Evolutionary conservation across 139 green algal species (phyloP), one percentile per base, ranked within the genome.

Genomic region (Chlamydomonas sp.): DNA sequence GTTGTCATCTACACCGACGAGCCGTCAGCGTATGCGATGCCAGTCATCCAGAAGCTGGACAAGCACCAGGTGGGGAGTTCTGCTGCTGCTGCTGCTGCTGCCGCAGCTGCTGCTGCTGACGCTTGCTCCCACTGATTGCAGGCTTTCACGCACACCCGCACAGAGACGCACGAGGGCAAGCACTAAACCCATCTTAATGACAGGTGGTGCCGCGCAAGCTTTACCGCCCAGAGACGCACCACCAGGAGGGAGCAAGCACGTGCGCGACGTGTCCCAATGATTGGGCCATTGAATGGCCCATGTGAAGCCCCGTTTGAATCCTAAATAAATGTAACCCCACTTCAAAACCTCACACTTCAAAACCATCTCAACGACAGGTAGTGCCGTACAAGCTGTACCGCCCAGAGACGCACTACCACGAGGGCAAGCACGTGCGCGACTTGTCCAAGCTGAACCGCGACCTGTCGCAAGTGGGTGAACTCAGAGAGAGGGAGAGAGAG

Each of bases 381-480:
- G 54, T 80, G 8, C 65, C 65, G 65, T 81, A 74, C 76, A 58
- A 76, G 47, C 79, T 98, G 62, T 97, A 95, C 78, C 83, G 89
- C 26, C 86, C 94, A 39, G 88, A 88, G 64, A 98, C 92, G 26
- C 87, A 90, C 75, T 98, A 96, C 69, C 66, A 83, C 29, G 49
- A 93, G 54, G 92, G 91, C 38, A 87, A 92, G 67, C 90, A 96
- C 66, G 88, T 95, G 72, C 76, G 89, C 35, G 94, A 99, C 79
- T 75, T 99, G 72, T 90, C 83, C 48, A 96, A 95, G 75, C 83
- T 99, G 1, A 98, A 98, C 80, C 79, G 94, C 0, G 94, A 99
- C 83, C 78, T 94, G 35, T 61, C 33, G 2, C 82, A 90, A n/a
- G n/a, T n/a, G n/a, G 72, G 89, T 97, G 65, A 61, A 24, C 5